Percentiles rank a stretch among this genome's conserved stretches.
Evolutionary conservation across 768 basidiomycete genomes (phyloP).

Genomic region (Suillus decipiens): DNA sequence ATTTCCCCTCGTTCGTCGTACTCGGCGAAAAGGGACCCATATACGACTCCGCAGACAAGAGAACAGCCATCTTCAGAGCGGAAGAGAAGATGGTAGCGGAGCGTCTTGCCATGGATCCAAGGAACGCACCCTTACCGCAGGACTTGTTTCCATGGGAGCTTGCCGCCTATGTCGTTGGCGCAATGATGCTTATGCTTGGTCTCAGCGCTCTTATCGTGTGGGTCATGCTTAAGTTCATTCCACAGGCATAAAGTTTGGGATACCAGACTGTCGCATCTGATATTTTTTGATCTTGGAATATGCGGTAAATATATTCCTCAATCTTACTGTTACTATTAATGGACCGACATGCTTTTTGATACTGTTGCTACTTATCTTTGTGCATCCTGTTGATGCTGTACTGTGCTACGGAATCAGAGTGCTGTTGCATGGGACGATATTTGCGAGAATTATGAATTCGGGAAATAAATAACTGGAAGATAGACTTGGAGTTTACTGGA

Average conservation of each 20-base stretch:
- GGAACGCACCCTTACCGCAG: conserved; percentile 7
- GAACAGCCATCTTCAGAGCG: conserved; percentile 49
- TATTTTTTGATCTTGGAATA: not conserved
- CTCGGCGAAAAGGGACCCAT: conserved; percentile 26
- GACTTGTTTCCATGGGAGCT: conserved; percentile 33
- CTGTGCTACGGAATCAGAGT: not conserved
- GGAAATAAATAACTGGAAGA: not conserved
- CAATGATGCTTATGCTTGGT: conserved; percentile 27
- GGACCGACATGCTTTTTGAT: not conserved
- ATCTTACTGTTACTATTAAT: not conserved
- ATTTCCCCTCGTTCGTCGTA: conserved; percentile 89
- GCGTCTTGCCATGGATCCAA: conserved; percentile 19
- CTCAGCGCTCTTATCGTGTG: conserved; percentile 28
- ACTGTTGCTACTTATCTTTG: not conserved
- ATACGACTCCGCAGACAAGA: conserved; percentile 56
- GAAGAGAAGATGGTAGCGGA: conserved; percentile 46
- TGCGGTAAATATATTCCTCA: not conserved
- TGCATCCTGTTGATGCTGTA: not conserved
- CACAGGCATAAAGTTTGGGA: not conserved
- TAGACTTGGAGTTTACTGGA: not conserved
- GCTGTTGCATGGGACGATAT: not conserved
- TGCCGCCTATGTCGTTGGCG: conserved; percentile 29
- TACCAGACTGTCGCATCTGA: not conserved
- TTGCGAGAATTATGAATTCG: not conserved
- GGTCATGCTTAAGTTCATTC: conserved; percentile 19